These are phyloP conservation scores for Leptodermis oblonga DNA, from an alignment of 257 asterid species.

Conservation along the genomic window DNA sequence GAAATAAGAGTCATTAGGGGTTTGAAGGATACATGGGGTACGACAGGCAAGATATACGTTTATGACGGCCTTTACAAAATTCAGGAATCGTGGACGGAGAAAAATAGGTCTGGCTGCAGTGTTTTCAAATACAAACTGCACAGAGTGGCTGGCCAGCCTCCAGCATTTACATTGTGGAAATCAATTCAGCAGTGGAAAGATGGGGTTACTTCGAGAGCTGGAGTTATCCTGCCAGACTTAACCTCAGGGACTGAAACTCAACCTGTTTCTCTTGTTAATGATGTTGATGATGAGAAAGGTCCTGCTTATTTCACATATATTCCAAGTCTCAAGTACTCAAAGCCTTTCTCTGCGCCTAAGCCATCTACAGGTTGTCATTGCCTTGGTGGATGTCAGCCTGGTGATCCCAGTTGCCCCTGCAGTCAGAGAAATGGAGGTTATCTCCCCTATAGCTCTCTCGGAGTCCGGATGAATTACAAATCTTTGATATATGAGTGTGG, in stretches of 20 bases:
- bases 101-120: slow-evolving; percentile 59
- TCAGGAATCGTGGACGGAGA: slow-evolving; percentile 81
- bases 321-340: slow-evolving; percentile 46
- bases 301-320: slow-evolving; percentile 83
- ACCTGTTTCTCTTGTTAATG: slow-evolving; percentile 80
- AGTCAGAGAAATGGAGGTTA: slow-evolving; percentile 52
- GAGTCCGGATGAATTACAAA: slow-evolving; percentile 55
- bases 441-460: slow-evolving; percentile 61
- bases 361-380: slow-evolving; percentile 62
- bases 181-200: slow-evolving; percentile 83
- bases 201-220: slow-evolving; percentile 52
- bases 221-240: slow-evolving; percentile 76
- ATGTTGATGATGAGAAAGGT: slow-evolving; percentile 81
- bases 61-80: slow-evolving; percentile 86
- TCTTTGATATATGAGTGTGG: slow-evolving; percentile 72
- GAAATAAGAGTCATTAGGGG: slow-evolving; percentile 66
- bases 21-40: slow-evolving; percentile 25
- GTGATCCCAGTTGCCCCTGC: slow-evolving; percentile 63
- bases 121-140: slow-evolving; percentile 80
- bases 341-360: slow-evolving; percentile 41
- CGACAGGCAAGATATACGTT: slow-evolving; percentile 62
- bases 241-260: slow-evolving; percentile 72
- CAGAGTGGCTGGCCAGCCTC: slow-evolving; percentile 80
- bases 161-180: slow-evolving; percentile 79
- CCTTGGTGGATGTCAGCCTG: slow-evolving; percentile 81